These are phyloP conservation scores for Russula sp. DNA, from an alignment of 768 basidiomycete genomes.

Conservation along the genomic window DNA sequence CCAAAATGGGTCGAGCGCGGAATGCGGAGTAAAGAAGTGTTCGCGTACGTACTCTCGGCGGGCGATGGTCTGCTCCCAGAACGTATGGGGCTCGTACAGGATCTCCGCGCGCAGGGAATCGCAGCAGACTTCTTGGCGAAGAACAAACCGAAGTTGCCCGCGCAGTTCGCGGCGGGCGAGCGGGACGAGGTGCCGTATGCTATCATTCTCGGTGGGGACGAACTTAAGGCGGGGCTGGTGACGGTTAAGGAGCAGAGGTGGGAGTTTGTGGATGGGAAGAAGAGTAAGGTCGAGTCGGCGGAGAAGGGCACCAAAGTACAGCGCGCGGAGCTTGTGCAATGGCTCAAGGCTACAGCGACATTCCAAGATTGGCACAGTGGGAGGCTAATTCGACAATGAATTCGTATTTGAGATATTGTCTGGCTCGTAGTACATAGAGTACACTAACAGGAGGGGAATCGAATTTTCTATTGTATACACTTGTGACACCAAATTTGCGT, in stretches of 20 bases:
- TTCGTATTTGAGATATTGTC: constrained; percentile 19
- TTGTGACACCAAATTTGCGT: constrained; percentile 3
- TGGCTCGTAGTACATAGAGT: constrained; percentile 11
- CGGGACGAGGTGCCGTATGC: constrained; percentile 91
- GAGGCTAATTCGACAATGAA: constrained; percentile 33
- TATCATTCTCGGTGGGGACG: constrained; percentile 84
- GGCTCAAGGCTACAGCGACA: constrained; percentile 36
- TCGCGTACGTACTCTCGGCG: constrained; percentile 90
- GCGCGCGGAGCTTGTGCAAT: constrained; percentile 37
- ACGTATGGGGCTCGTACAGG: constrained; percentile 73
- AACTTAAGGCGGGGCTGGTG: constrained; percentile 79
- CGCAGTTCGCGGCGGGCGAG: constrained; percentile 89
- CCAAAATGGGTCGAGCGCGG: constrained; percentile 79
- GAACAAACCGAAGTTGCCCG: constrained; percentile 80
- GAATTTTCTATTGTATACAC: constrained; percentile 26
- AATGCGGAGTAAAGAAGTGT: constrained; percentile 83
- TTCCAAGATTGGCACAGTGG: constrained; percentile 38
- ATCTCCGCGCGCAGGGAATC: constrained; percentile 82
- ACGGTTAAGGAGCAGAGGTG: constrained; percentile 90
- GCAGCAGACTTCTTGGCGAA: constrained; percentile 96
- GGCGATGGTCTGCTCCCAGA: constrained; percentile 88
- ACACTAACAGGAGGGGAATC: constrained; percentile 14
- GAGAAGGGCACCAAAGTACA: constrained; percentile 50
- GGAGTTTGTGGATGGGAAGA: constrained; percentile 71
- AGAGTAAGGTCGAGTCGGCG: constrained; percentile 50